A percentile compares a stretch with the other conserved stretches of the same genome.
Evolutionary conservation across 148 eudicot genomes (phyloP).

Genomic region (Silene uniflora): DNA sequence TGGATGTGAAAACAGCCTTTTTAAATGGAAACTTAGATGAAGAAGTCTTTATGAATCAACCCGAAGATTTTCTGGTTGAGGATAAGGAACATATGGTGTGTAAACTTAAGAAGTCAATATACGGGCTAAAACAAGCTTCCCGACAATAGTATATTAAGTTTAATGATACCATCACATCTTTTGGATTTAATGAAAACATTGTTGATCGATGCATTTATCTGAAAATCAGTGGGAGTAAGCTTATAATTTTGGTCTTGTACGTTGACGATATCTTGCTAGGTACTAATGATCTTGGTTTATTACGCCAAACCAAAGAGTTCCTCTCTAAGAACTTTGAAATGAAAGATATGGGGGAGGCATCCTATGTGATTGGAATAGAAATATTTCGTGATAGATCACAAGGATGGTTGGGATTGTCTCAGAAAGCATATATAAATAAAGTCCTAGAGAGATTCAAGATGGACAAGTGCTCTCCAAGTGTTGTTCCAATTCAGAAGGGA

Average conservation of each 20-base stretch:
- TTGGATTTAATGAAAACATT: no score
- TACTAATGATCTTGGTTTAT: no score
- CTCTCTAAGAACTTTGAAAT: constrained; percentile 8
- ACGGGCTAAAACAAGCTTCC: no score
- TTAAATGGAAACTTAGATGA: constrained; percentile 8
- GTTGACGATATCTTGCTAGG: no score
- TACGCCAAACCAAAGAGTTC: not conserved
- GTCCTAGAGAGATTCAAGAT: constrained; percentile 4
- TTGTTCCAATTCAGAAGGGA: not conserved
- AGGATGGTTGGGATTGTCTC: constrained; percentile 10
- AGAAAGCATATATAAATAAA: not conserved
- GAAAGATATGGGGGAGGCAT: no score
- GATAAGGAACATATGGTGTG: not conserved
- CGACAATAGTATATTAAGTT: no score
- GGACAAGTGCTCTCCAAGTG: not conserved
- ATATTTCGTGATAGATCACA: not conserved
- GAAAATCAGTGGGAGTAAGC: no score
- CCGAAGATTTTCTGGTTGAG: not conserved
- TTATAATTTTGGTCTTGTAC: no score
- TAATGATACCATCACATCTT: no score
- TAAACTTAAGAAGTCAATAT: constrained; percentile 4
- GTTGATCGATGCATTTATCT: no score
- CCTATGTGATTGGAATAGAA: no score
- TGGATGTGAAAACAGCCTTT: constrained; percentile 16
- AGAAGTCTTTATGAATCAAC: no score